These are phyloP conservation scores for Aspergillus conjunctus DNA, from an alignment of 495 filamentous ascomycete species.

Conservation along the genomic window DNA sequence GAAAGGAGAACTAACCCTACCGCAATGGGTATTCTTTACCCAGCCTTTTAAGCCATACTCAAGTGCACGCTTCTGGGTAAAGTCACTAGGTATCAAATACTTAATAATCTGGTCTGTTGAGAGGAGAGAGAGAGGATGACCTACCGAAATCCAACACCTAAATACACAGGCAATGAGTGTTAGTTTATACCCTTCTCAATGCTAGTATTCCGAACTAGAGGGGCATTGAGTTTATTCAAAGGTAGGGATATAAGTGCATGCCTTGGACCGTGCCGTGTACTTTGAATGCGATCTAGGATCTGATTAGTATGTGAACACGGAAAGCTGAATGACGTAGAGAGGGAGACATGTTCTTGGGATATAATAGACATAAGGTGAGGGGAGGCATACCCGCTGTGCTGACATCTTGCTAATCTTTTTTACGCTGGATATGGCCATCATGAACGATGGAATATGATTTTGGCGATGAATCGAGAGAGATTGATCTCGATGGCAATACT, in stretches of 20 bases:
- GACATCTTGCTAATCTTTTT: constrained; percentile 12
- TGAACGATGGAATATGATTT: no score
- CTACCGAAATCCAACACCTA: constrained; percentile 76
- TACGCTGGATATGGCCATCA: no score
- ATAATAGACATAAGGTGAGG: neutral
- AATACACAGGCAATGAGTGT: no score
- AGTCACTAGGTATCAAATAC: constrained; percentile 54
- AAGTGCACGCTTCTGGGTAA: constrained; percentile 67
- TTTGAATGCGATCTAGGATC: constrained; percentile 50
- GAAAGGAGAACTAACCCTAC: constrained; percentile 53
- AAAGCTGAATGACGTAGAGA: constrained; percentile 21
- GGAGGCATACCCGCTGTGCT: constrained; percentile 15
- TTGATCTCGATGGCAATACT: no score
- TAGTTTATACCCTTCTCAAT: no score
- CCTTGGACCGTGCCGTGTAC: constrained; percentile 58
- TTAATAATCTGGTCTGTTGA: neutral
- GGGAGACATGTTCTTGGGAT: neutral
- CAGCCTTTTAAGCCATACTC: constrained; percentile 71
- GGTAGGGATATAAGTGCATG: constrained; percentile 17
- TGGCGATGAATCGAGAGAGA: no score
- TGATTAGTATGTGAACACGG: neutral
- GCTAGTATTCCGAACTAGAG: neutral
- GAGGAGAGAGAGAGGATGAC: constrained; percentile 20
- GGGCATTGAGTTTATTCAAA: neutral
- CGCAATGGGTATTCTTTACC: constrained; percentile 74